Conservation (phyloP, 2,329 filamentous ascomycete genomes). For the Nemania bipapillata region DNA sequence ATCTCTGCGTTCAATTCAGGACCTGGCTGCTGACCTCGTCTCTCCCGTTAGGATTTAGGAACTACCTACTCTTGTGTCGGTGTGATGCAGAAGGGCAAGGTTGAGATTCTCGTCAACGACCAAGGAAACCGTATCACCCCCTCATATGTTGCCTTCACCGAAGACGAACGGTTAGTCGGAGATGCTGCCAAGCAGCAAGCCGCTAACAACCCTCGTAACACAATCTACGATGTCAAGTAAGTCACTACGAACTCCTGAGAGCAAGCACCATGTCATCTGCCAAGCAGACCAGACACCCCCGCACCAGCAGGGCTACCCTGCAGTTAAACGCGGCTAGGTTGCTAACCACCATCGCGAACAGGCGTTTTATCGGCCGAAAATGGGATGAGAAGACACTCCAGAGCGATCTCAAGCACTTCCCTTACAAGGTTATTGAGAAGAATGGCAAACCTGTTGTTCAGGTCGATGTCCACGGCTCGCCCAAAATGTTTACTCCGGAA, state of each 20-base stretch:
- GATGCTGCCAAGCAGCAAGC: constrained; percentile 98
- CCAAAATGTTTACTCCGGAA: constrained; percentile 82
- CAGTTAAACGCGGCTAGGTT: not conserved
- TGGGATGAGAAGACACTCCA: constrained; percentile 87
- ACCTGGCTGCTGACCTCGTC: constrained; percentile 13
- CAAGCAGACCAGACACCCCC: not conserved
- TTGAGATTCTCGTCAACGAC: constrained; percentile 95
- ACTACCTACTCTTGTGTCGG: constrained; percentile 90
- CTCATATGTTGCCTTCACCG: constrained; percentile 95
- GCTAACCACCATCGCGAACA: constrained; percentile 55
- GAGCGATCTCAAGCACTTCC: constrained; percentile 96
- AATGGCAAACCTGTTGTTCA: constrained; percentile 88
- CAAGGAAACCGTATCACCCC: constrained; percentile 97
- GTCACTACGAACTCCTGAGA: constrained; percentile 50
- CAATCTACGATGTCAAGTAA: constrained; percentile 86
- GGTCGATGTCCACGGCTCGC: constrained; percentile 72
- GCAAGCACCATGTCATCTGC: not conserved
- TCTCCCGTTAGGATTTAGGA: constrained; percentile 72
- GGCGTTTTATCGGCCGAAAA: constrained; percentile 87
- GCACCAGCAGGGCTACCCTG: not conserved
- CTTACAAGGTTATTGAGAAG: constrained; percentile 92
- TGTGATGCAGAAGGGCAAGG: constrained; percentile 95
- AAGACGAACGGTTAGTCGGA: constrained; percentile 95
- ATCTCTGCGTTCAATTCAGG: not conserved
- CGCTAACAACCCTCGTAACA: constrained; percentile 78